Conservation (phyloP, 257 asterid species). For the Ballota nigra region DNA sequence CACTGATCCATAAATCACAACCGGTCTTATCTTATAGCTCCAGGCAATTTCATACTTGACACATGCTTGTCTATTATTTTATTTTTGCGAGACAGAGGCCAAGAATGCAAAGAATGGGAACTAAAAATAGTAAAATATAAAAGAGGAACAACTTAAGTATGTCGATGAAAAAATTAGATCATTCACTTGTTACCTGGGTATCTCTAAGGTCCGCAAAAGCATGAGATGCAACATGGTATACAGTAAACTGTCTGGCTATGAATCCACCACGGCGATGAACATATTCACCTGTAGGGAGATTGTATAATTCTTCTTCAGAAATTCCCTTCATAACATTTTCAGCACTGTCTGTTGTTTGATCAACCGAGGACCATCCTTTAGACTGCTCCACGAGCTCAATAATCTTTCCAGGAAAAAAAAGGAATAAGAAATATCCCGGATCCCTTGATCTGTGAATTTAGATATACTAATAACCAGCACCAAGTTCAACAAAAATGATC, state of each 20-base stretch:
- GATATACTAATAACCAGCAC: slow-evolving; percentile 9
- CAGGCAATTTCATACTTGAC: background rate
- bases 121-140: background rate
- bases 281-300: slow-evolving; percentile 85
- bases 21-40: background rate
- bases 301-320: slow-evolving; percentile 83
- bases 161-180: background rate
- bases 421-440: slow-evolving; percentile 17
- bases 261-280: slow-evolving; percentile 77
- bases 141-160: background rate
- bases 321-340: slow-evolving; percentile 82
- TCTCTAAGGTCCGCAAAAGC: slow-evolving; percentile 76
- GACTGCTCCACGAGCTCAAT: slow-evolving; percentile 96
- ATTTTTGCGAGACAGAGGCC: background rate
- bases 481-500: slow-evolving; percentile 10
- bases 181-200: slow-evolving; percentile 55
- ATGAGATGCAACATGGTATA: slow-evolving; percentile 83
- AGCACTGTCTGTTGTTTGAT: slow-evolving; percentile 62
- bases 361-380: slow-evolving; percentile 96
- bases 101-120: background rate
- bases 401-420: slow-evolving; percentile 55
- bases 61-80: background rate
- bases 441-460: slow-evolving; percentile 16
- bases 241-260: slow-evolving; percentile 57
- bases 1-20: background rate